Evolutionary conservation across 2,329 filamentous ascomycete genomes (phyloP).

Genomic region (Calycina herbarum): DNA sequence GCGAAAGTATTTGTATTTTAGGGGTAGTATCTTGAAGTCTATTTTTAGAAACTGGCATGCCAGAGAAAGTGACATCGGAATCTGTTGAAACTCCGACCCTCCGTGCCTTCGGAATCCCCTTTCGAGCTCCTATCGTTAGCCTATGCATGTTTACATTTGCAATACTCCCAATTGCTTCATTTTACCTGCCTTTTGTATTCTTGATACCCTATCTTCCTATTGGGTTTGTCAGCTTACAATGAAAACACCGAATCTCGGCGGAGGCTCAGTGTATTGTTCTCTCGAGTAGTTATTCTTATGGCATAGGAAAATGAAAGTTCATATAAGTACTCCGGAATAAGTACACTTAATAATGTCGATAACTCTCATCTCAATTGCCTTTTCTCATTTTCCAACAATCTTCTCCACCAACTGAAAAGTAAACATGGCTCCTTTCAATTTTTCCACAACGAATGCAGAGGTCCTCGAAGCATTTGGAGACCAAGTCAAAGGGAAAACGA

Average conservation of each 20-base stretch:
- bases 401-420: not conserved
- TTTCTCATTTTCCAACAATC: not conserved
- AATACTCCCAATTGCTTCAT: not conserved
- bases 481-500: too few relatives aligned
- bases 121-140: too few relatives aligned
- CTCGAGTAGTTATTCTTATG: not conserved
- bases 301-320: not conserved
- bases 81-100: too few relatives aligned
- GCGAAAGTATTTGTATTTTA: too few relatives aligned
- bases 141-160: not conserved
- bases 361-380: not conserved
- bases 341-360: not conserved
- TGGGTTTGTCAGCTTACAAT: not conserved
- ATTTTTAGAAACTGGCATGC: too few relatives aligned
- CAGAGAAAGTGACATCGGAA: too few relatives aligned
- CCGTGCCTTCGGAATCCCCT: too few relatives aligned
- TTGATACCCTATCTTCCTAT: not conserved
- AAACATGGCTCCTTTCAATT: not conserved
- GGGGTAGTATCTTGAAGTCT: too few relatives aligned
- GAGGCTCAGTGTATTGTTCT: not conserved
- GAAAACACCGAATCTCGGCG: not conserved
- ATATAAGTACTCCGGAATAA: not conserved
- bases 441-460: not conserved
- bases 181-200: not conserved
- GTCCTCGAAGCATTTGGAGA: too few relatives aligned